Base-by-base conservation (phyloP, 108 stramenopile species). In the Skeletonema marinoi region DNA sequence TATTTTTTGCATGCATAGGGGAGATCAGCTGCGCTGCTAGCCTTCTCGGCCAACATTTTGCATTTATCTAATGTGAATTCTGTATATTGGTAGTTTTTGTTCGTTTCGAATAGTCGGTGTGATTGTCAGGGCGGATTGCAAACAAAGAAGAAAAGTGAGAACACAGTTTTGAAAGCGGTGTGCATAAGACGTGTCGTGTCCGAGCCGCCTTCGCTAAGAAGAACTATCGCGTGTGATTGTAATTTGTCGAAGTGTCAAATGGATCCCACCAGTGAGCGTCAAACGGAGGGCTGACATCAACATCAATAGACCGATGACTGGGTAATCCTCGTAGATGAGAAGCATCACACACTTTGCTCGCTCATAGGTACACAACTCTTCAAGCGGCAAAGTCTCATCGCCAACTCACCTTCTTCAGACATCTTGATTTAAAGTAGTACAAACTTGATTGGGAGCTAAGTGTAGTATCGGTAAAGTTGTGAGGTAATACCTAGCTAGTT, bases 1-100 rank as follows among this genome's bases (percentile, higher is more conserved):
- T 74, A 81, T 60, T 62, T 67, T 61, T 69, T 81, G 74, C 80
- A 81, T 70, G 70, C 68, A 17, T 50, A 16, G 62, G 80, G 80
- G 19, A 81, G 80, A 17, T 81, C 80, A 54, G 56, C 54, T 32
- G 70, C 70, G 12, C 54, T 70, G 51, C 73, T 70, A 2, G 38
- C 80, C 73, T 74, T 75, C 44, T 74, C 80, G 64, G 80, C 80
- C 54, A 81, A 70, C 68, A 81, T 74, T 71, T 75, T 81, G 80
- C 80, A 81, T 51, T 75, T 74, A 1, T 74, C 80, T 60, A 81
- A 67, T 14, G 80, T 74, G 80, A 66, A 81, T 71, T 81, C 80
- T 81, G 12, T 65, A 8, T 14, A 56, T 56, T 21, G 54, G 7
- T 54, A 21, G 21, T 54, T 19, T 54, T 5, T 54, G 51, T 54